These are phyloP conservation scores for Clonostachys chloroleuca DNA, from an alignment of 2,329 filamentous ascomycete genomes.

Conservation along the genomic window DNA sequence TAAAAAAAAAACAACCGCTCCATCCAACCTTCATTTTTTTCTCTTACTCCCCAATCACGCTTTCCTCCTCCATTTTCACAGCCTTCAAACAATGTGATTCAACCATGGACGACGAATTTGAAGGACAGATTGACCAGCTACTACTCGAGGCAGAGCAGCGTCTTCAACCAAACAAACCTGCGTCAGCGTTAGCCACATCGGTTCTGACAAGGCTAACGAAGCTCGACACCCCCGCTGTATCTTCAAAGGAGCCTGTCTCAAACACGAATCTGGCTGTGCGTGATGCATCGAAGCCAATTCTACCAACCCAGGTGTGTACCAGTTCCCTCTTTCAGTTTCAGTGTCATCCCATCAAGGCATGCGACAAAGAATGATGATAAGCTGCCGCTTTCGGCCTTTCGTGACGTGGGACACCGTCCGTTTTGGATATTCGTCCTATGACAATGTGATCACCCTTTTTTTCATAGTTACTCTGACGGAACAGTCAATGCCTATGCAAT, in stretches of 20 bases:
- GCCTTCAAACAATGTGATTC: neutral
- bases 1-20: neutral
- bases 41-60: neutral
- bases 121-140: constrained; percentile 21
- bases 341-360: neutral
- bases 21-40: neutral
- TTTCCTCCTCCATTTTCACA: neutral
- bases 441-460: constrained; percentile 48
- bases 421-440: constrained; percentile 50
- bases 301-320: no score
- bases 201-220: neutral
- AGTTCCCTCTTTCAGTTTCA: no score
- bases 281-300: no score
- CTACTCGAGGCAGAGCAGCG: constrained; percentile 24
- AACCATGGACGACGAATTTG: constrained; percentile 20
- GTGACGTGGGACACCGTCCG: constrained; percentile 31
- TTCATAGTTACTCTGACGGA: constrained; percentile 72
- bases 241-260: no score
- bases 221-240: constrained; percentile 1
- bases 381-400: constrained; percentile 21
- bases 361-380: constrained; percentile 30
- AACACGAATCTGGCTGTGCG: no score
- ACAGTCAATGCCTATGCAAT: neutral
- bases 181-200: constrained; percentile 7
- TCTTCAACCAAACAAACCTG: constrained; percentile 12